phyloP scores from a whole-genome alignment of 2,329 filamentous ascomycete genomes.

The Cordyceps cicadae region DNA sequence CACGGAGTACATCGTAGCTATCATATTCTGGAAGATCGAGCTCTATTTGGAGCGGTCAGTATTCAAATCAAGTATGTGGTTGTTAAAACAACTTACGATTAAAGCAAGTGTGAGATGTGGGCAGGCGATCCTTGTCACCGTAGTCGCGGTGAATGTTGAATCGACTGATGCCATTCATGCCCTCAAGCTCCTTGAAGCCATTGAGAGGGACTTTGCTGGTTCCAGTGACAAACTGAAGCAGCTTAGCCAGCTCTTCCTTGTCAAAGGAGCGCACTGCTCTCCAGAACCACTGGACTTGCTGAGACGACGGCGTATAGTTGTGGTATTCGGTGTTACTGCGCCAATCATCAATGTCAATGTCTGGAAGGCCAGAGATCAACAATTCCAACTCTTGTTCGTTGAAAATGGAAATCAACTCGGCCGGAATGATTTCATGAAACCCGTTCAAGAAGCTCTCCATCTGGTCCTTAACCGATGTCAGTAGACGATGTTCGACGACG shows the following conservation, averaged over 20 bases:
- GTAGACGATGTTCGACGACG: slow-evolving; percentile 87
- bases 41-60: slow-evolving; percentile 51
- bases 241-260: slow-evolving; percentile 95
- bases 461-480: slow-evolving; percentile 87
- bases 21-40: slow-evolving; percentile 98
- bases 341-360: slow-evolving; percentile 98
- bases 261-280: slow-evolving; percentile 93
- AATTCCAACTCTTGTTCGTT: slow-evolving; percentile 97
- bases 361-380: slow-evolving; percentile 90
- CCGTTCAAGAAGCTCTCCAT: slow-evolving; percentile 88
- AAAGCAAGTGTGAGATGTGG: slow-evolving; percentile 97
- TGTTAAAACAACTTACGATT: slow-evolving; percentile 68
- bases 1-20: slow-evolving; percentile 81
- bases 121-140: slow-evolving; percentile 89
- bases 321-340: slow-evolving; percentile 98
- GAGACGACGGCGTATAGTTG: slow-evolving; percentile 89
- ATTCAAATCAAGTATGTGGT: neutral
- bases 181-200: slow-evolving; percentile 97
- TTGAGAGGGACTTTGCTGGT: slow-evolving; percentile 98
- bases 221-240: slow-evolving; percentile 95
- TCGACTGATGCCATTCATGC: slow-evolving; percentile 95
- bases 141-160: slow-evolving; percentile 99
- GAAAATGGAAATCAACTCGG: slow-evolving; percentile 91
- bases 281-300: slow-evolving; percentile 99
- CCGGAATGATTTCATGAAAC: slow-evolving; percentile 97